phyloP scores from a whole-genome alignment of 805 yeast species.

The Jamesozyma lodderae region DNA sequence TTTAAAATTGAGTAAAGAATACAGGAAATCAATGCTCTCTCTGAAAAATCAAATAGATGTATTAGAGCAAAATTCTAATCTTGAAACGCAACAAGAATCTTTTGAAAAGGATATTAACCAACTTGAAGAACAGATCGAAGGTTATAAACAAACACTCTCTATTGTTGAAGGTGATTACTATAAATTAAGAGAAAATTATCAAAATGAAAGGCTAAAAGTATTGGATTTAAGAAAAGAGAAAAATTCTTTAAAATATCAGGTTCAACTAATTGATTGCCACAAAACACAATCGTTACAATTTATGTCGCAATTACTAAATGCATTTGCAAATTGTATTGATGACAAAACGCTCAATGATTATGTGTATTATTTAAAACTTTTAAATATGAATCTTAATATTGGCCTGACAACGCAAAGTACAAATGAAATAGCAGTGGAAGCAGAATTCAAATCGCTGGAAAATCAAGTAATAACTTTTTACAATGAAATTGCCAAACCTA shows the following conservation, averaged over 20 bases:
- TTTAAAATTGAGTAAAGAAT: too few species aligned
- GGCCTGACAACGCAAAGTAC: neutral
- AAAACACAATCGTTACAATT: conserved; percentile 21
- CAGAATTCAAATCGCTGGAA: conserved; percentile 3
- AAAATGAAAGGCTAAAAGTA: conserved; percentile 21
- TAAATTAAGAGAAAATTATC: conserved; percentile 15
- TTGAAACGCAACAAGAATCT: too few species aligned
- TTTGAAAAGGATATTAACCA: neutral
- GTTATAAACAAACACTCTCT: neutral
- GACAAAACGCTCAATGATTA: conserved; percentile 14
- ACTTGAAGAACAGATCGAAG: neutral
- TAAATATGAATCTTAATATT: conserved; percentile 5
- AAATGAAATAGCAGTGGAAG: neutral
- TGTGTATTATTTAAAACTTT: conserved; percentile 12
- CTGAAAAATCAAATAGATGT: too few species aligned
- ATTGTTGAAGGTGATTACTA: conserved; percentile 3
- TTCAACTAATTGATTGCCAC: conserved; percentile 16
- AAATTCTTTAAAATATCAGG: conserved; percentile 9
- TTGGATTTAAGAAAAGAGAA: conserved; percentile 17
- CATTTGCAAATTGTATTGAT: conserved; percentile 17
- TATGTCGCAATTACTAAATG: conserved; percentile 23
- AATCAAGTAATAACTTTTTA: conserved; percentile 9
- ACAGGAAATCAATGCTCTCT: too few species aligned
- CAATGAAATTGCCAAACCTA: conserved; percentile 15
- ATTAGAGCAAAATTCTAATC: too few species aligned